These are phyloP conservation scores for Staphylotrichum longicolle DNA, from an alignment of 495 filamentous ascomycete genomes.

Conservation along the genomic window DNA sequence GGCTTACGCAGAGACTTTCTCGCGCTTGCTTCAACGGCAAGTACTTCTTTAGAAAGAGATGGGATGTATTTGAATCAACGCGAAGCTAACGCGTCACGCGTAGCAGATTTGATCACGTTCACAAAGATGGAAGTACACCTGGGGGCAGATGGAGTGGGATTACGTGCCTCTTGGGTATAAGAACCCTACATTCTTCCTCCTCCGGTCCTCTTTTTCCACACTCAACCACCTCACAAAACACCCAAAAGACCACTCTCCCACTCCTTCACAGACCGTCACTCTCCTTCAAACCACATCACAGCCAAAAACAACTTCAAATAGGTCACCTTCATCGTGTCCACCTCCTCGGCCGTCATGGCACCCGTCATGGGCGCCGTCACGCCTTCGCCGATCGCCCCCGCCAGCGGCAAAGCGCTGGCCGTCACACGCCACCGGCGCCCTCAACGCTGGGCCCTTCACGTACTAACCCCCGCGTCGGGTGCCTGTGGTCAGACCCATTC, in stretches of 20 bases:
- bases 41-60: too few species aligned
- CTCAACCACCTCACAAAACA: not conserved
- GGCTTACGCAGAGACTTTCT: too few species aligned
- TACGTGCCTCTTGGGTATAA: not conserved
- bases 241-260: not conserved
- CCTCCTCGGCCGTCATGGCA: not conserved
- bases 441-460: conserved; percentile 35
- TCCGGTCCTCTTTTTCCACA: not conserved
- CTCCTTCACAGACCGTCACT: not conserved
- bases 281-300: not conserved
- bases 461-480: conserved; percentile 55
- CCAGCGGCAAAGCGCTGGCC: not conserved
- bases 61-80: too few species aligned
- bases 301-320: not conserved
- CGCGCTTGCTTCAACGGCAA: too few species aligned
- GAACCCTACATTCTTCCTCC: not conserved
- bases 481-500: conserved; percentile 31
- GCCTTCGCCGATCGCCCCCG: not conserved
- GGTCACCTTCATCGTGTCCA: not conserved
- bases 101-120: too few species aligned
- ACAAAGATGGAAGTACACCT: not conserved
- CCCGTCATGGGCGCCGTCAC: conserved; percentile 1
- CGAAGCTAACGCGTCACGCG: too few species aligned
- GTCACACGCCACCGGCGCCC: not conserved
- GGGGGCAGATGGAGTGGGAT: not conserved